Evolutionary conservation across 495 filamentous ascomycete species (phyloP), one percentile per base, ranked within the genome.

Genomic region (Neurospora sp.): DNA sequence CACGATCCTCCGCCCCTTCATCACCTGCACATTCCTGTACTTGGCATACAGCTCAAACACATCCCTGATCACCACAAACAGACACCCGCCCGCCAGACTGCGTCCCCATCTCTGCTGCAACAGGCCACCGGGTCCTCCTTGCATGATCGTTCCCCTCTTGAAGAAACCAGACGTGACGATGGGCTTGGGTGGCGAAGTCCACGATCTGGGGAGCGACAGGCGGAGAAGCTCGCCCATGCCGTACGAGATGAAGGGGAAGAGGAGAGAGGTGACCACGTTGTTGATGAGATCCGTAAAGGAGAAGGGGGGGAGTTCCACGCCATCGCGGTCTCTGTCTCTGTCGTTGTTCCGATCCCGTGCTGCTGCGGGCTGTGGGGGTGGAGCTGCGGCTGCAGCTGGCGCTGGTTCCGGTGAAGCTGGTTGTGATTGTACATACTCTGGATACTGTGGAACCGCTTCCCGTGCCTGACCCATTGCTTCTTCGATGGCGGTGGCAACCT

Each of bases 31-130:
- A 75, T 89, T 82, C 77, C 88, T 88, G 84, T 92, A 94, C 75
- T 91, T 88, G 69, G 89, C 88, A 79, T 93, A 96, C 8, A 96
- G 84, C 74, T 89, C 82, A 70, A 94, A 82, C 5, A 88, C 90
- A 79, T 97, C 93, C 76, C 91, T 92, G 8, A 94, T 78, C 27
- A 94, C 87, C 66, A 94, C 89, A 75, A 92, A 94, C 61, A 93
- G 83, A 79, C 92, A 95, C 0, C 93, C 93, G 14, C 93, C 93
- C 7, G 92, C 85, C 3, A 96, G 84, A 75, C 91, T 96, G 69
- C 93, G 86, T 9, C 92, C 93, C 91, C 93, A 96, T 35, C 87
- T 85, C 59, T 87, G 84, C 77, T 94, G 92, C 38, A 97, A 82
- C 27, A 95, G 82, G 1, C 93, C 90, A 9, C 86, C 31, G 53